Conservation (phyloP, 768 basidiomycete genomes). For the Lactarius akahatsu region DNA sequence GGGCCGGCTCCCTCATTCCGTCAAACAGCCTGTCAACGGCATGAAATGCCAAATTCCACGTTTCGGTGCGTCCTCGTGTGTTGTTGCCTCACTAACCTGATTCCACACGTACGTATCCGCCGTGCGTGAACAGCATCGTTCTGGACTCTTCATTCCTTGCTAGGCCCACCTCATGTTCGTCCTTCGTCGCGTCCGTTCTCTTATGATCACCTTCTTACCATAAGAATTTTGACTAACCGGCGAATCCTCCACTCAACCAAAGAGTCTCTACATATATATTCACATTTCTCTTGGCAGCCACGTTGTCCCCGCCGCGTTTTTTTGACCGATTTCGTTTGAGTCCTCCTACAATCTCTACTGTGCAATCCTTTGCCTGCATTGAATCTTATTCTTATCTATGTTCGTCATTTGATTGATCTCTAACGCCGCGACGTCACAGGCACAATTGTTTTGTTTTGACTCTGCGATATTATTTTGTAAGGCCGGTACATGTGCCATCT, state of each 20-base stretch:
- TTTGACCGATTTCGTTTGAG: background rate
- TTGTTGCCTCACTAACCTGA: background rate
- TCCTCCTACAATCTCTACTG: background rate
- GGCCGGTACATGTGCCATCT: background rate
- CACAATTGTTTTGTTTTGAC: conserved; percentile 5
- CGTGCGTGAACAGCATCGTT: background rate
- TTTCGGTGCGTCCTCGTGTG: conserved; percentile 21
- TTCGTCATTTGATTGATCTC: conserved; percentile 10
- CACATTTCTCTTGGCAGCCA: conserved; percentile 5
- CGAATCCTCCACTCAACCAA: background rate
- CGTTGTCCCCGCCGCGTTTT: background rate
- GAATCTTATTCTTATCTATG: conserved; percentile 8
- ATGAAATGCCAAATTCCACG: conserved; percentile 1
- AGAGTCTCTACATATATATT: background rate
- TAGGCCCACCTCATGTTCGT: conserved; percentile 1
- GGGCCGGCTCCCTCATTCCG: conserved; percentile 6
- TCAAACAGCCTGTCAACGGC: background rate
- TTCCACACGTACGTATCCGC: conserved; percentile 3
- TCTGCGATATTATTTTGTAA: background rate
- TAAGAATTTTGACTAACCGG: background rate
- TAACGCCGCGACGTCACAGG: conserved; percentile 22
- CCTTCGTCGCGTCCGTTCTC: background rate
- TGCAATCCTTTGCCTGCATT: conserved; percentile 1
- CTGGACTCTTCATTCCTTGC: background rate
- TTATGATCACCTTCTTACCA: background rate